These are phyloP conservation scores for Rachicladosporium sp. DNA, from an alignment of 2,329 filamentous ascomycete species.

Conservation along the genomic window DNA sequence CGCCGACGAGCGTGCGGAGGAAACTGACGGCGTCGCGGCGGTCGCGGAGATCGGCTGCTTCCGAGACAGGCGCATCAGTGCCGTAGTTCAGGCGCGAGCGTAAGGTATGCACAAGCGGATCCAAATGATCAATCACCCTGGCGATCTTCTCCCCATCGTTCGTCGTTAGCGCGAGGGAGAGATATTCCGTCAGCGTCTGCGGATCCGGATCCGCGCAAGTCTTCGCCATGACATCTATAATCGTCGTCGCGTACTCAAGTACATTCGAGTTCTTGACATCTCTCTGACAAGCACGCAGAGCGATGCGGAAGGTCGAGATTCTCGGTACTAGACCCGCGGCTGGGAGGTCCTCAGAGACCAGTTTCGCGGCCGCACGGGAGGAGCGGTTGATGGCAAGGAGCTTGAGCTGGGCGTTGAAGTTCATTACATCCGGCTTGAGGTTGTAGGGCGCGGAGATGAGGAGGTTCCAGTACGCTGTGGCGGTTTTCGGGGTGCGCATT, in stretches of 20 bases:
- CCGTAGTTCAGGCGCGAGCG: slow-evolving; percentile 13
- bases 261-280: slow-evolving; percentile 66
- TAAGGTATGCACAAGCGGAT: slow-evolving; percentile 13
- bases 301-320: slow-evolving; percentile 53
- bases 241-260: slow-evolving; percentile 49
- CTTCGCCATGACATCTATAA: slow-evolving; percentile 53
- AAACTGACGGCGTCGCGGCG: slow-evolving; percentile 11
- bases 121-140: slow-evolving; percentile 14
- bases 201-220: slow-evolving; percentile 38
- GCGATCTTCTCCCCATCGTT: slow-evolving; percentile 16
- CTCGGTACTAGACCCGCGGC: slow-evolving; percentile 19
- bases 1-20: slow-evolving; percentile 13
- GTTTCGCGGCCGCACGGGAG: slow-evolving; percentile 47
- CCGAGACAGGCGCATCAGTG: background rate
- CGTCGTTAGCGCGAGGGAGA: slow-evolving; percentile 42
- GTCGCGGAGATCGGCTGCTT: slow-evolving; percentile 2
- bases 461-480: slow-evolving; percentile 65
- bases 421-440: slow-evolving; percentile 60
- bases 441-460: slow-evolving; percentile 46
- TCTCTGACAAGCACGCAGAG: slow-evolving; percentile 59
- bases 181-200: slow-evolving; percentile 41
- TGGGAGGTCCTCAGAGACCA: slow-evolving; percentile 37
- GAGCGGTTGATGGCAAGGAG: slow-evolving; percentile 54
- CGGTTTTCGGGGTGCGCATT: slow-evolving; percentile 48
- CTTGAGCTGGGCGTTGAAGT: slow-evolving; percentile 56